Evolutionary conservation across 2,329 filamentous ascomycete species (phyloP).

Genomic region (Xylaria sp.): DNA sequence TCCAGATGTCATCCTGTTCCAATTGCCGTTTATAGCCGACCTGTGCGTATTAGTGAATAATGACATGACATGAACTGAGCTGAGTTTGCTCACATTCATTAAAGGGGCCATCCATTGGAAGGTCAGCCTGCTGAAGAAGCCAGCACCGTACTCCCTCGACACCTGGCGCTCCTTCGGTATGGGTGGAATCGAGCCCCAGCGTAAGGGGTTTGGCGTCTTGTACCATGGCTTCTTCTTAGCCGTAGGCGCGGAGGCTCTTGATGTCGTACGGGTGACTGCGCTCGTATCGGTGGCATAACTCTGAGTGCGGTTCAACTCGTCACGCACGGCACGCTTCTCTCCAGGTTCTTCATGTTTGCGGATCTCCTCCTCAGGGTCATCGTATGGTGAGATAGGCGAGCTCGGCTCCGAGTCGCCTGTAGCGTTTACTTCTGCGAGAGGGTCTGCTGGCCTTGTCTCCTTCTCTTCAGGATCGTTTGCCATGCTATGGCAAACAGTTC

Average conservation of each 20-base stretch:
- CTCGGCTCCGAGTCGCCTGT: slow-evolving; percentile 24
- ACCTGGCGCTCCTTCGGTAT: slow-evolving; percentile 55
- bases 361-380: slow-evolving; percentile 35
- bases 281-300: slow-evolving; percentile 60
- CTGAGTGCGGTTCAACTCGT: slow-evolving; percentile 46
- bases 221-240: slow-evolving; percentile 64
- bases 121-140: slow-evolving; percentile 73
- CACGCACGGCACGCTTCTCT: slow-evolving; percentile 33
- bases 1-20: slow-evolving; percentile 84
- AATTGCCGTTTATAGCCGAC: slow-evolving; percentile 84
- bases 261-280: slow-evolving; percentile 48
- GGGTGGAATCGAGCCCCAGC: slow-evolving; percentile 59
- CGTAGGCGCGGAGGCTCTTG: slow-evolving; percentile 34
- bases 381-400: slow-evolving; percentile 20
- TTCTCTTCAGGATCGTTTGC: slow-evolving; percentile 31
- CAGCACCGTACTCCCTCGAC: slow-evolving; percentile 72
- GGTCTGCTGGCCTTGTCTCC: slow-evolving; percentile 31
- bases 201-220: slow-evolving; percentile 62
- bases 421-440: slow-evolving; percentile 26
- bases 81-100: slow-evolving; percentile 66
- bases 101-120: slow-evolving; percentile 91
- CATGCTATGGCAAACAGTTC: slow-evolving; percentile 27
- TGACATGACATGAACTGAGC: not conserved
- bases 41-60: slow-evolving; percentile 43
- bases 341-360: slow-evolving; percentile 30